Evolutionary conservation across 163 green algal genomes (phyloP).

Genomic region (Scenedesmus sp.): DNA sequence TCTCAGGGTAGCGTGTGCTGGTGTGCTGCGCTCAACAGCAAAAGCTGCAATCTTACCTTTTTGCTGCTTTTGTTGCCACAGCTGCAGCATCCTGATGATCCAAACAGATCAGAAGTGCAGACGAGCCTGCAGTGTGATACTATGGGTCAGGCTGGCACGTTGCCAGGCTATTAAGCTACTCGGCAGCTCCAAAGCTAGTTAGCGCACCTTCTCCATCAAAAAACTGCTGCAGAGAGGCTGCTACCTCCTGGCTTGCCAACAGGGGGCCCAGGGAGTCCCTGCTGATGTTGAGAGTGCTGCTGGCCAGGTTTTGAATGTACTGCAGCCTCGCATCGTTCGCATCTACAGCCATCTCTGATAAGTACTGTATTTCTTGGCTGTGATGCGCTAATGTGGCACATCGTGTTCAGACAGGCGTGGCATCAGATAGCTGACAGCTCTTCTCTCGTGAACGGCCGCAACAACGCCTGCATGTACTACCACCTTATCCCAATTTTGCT

Average conservation of each 20-base stretch:
- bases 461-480: background rate
- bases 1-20: background rate
- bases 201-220: conserved; percentile 36
- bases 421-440: background rate
- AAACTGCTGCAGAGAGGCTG: background rate
- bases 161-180: background rate
- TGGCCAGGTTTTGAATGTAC: conserved; percentile 14
- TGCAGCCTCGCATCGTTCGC: conserved; percentile 29
- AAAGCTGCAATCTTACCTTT: background rate
- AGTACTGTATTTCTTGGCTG: background rate
- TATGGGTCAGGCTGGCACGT: background rate
- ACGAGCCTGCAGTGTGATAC: background rate
- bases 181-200: background rate
- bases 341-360: background rate
- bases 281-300: background rate
- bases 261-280: background rate
- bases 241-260: background rate
- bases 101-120: conserved; percentile 29
- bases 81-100: background rate
- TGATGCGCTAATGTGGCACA: background rate
- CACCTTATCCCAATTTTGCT: background rate
- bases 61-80: background rate
- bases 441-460: background rate
- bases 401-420: background rate
- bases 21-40: background rate